Base-by-base conservation (phyloP, 345 rosid species). In the Populus simonii region DNA sequence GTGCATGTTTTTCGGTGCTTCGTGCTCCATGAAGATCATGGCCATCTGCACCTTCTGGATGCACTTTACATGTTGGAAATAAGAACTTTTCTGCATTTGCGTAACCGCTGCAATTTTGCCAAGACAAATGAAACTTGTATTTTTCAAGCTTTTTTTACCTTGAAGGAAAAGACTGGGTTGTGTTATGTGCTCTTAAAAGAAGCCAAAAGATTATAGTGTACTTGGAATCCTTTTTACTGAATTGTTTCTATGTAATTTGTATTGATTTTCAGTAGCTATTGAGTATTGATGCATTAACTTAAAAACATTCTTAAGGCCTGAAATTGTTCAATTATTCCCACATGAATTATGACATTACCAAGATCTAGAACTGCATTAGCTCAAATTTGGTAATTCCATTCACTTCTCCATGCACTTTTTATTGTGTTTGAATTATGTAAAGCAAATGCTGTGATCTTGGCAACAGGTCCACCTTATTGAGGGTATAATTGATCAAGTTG, bases 401-500 rank as follows among this genome's bases (percentile, higher is more conserved):
- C 4, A 10, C 43, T 65, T 18, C 25, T 73, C 7, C 27, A 20
- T 38, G 20, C 20, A 5, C 69, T 16, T 18, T 10, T 70, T 59
- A 59, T 59, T 59, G 65, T 59, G 23, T 70, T 16, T 45, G 35
- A 13, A 41, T 13, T 3, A 10, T n/a, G 23, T 7, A 71, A n/a
- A 71, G 9, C 33, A 22, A 45, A 45, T 5, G 59, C 41, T 16
- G 38, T 43, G 39, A 45, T 47, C 6, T 38, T 68, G 71, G 25
- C 6, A 38, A 38, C 92, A 96, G 99, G 99, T 94, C 86, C 99
- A 87, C 88, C 93, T 96, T 71, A 91, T 96, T 3, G 97, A 96
- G 87, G 99, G 99, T 10, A 91, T 96, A 67, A 87, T 96, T 27
- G 98, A 96, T 87, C 97, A 96, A 92, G 99, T 96, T 51, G 92